Evolutionary conservation across 176 grass and related monocot species (phyloP).

Genomic region (Urochloa ruziziensis): DNA sequence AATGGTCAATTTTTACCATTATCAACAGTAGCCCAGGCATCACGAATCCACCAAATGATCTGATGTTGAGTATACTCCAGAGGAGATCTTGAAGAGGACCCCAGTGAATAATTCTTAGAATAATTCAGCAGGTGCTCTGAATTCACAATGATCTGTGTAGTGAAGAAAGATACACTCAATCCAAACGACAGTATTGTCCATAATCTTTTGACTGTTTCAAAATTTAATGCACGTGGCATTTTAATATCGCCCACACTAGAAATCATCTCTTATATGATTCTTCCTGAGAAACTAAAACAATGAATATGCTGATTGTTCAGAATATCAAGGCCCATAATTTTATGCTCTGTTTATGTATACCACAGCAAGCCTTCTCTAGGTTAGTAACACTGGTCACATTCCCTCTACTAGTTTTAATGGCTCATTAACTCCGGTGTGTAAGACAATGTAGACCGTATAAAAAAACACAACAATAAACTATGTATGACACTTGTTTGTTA

Average conservation of each 20-base stretch:
- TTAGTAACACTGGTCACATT: neutral
- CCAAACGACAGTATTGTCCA: neutral
- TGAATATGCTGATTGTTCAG: neutral
- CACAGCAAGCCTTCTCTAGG: neutral
- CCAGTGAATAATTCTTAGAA: slow-evolving; percentile 62
- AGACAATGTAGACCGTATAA: neutral
- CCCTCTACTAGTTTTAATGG: neutral
- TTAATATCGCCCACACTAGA: neutral
- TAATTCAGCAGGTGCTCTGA: slow-evolving; percentile 48
- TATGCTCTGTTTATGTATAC: neutral
- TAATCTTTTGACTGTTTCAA: neutral
- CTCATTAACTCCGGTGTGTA: neutral
- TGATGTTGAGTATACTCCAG: slow-evolving; percentile 69
- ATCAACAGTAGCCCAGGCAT: slow-evolving; percentile 62
- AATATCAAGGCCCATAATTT: neutral
- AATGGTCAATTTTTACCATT: slow-evolving; percentile 50
- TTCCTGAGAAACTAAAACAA: neutral
- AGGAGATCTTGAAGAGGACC: slow-evolving; percentile 83
- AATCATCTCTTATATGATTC: neutral
- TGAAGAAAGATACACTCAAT: neutral
- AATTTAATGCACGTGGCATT: neutral
- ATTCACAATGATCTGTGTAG: slow-evolving; percentile 48
- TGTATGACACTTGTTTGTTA: neutral
- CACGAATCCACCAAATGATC: slow-evolving; percentile 72
- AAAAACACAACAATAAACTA: neutral